Base-by-base conservation (phyloP, 2,329 filamentous ascomycete species). In the Ampelomyces quisqualis region DNA sequence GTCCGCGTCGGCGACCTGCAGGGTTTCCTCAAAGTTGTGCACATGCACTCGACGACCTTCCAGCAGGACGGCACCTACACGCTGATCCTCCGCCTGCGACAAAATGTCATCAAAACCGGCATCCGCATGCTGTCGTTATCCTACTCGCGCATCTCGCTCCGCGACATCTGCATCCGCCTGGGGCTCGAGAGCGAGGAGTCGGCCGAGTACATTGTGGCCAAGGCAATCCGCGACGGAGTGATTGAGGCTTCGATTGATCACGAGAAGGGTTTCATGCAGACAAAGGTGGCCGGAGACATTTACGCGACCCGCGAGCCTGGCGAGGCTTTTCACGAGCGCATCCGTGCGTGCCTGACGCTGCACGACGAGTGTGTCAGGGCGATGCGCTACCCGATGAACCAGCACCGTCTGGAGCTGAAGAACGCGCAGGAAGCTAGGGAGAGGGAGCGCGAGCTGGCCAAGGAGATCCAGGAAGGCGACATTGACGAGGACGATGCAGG, bases 381-480 rank as follows among this genome's bases (percentile, higher is more conserved):
- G 18, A 98, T 98, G 93, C 84, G 93, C 40, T 98, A 97, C 73
- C 93, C 93, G 2, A 97, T 97, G 91, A 96, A 98, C 75, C 93
- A 97, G 71, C 93, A 98, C 72, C 83, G 93, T 13, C 78, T 97
- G 40, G 93, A 98, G 72, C 79, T 98, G 40, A 97, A 96, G 80
- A 97, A 95, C 61, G 93, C 93, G 0, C 91, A 97, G 70, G 94
- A 98, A 72, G 93, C 93, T n/a, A 81, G 93, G 35, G 93, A 98
- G 70, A 81, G 93, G 14, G 93, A 98, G 76, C 81, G 93, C 13
- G 93, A 98, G 73, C 82, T 98, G 77, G 93, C 90, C 50, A 97
- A 97, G 78, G 93, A 98, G 77, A 97, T 98, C 65, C 89, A 95
- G 71, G 93, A 97, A 55, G 93, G 91, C 14, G 93, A 98, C 64